Evolutionary conservation across 192 early-diverging fungal genomes (phyloP).

Genomic region (Coemansia sp.): DNA sequence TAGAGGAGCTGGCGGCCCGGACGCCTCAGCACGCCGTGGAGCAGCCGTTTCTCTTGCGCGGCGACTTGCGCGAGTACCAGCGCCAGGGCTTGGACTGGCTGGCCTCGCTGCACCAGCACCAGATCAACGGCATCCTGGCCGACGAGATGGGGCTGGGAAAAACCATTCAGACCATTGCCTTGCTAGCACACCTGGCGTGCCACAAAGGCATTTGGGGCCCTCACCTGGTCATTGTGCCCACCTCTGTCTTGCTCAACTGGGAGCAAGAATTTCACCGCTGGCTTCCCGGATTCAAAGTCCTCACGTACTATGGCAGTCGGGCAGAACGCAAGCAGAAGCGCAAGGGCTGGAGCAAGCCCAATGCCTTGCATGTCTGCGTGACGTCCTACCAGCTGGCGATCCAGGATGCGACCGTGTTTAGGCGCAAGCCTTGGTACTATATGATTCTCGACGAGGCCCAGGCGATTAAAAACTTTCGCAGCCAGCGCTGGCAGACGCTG

Average conservation of each 20-base stretch:
- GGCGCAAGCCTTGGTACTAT: conserved; percentile 83
- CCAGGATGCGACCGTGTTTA: conserved; percentile 71
- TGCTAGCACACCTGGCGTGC: conserved; percentile 81
- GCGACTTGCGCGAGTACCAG: conserved; percentile 85
- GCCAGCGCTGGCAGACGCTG: conserved; percentile 87
- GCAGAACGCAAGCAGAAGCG: conserved; percentile 51
- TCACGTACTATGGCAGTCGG: conserved; percentile 72
- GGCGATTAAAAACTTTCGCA: conserved; percentile 91
- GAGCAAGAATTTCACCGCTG: conserved; percentile 88
- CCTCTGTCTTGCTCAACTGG: conserved; percentile 93
- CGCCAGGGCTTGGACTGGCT: conserved; percentile 92
- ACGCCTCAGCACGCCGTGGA: conserved; percentile 14
- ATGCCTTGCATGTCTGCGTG: conserved; percentile 81
- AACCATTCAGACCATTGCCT: conserved; percentile 94
- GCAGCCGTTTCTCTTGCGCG: conserved; percentile 65
- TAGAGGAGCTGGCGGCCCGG: conserved; percentile 3
- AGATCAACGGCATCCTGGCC: conserved; percentile 89
- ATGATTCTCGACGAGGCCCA: conserved; percentile 97
- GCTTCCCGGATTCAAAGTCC: conserved; percentile 66
- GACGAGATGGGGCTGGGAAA: conserved; percentile 98
- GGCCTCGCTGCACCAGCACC: conserved; percentile 81
- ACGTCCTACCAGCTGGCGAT: conserved; percentile 76
- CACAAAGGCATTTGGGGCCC: conserved; percentile 81
- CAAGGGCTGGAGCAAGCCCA: conserved; percentile 63
- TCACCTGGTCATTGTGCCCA: conserved; percentile 90